Conservation (phyloP, 441 rosid species). For the Eutrema salsugineum region DNA sequence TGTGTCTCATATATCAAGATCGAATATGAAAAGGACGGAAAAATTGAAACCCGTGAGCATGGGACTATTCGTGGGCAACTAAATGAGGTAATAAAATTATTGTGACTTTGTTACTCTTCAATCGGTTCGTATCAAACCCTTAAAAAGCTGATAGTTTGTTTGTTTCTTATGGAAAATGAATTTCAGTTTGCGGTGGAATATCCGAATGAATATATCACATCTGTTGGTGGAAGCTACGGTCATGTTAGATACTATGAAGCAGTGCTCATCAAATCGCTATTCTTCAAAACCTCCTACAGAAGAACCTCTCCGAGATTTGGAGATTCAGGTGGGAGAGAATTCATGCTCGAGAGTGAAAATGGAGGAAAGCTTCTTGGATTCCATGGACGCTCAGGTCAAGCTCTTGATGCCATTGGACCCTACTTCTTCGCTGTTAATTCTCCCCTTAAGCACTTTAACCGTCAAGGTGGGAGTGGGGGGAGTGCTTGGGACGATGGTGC, state of each 20-base stretch:
- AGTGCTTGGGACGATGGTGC: constrained; percentile 22
- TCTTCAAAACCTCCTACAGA: constrained; percentile 13
- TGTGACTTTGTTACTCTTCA: neutral
- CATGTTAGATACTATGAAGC: neutral
- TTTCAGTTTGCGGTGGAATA: too few species aligned
- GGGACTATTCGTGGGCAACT: neutral
- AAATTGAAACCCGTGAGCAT: neutral
- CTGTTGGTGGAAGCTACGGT: neutral
- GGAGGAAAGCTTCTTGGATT: constrained; percentile 26
- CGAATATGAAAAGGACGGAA: neutral
- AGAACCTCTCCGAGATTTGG: constrained; percentile 7
- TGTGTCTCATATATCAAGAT: neutral
- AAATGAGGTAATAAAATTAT: neutral
- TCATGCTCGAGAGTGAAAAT: neutral
- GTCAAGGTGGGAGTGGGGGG: constrained; percentile 11
- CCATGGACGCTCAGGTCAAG: constrained; percentile 21
- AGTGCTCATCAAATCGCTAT: neutral
- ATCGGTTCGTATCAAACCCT: neutral
- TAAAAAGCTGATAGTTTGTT: too few species aligned
- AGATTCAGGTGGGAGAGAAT: neutral
- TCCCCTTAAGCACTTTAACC: neutral
- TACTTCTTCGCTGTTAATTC: neutral
- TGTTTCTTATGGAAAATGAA: neutral
- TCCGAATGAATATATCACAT: too few species aligned
- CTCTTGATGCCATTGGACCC: constrained; percentile 17